Evolutionary conservation across 352 stramenopile genomes (phyloP).

Genomic region (Globisporangium barbulae): DNA sequence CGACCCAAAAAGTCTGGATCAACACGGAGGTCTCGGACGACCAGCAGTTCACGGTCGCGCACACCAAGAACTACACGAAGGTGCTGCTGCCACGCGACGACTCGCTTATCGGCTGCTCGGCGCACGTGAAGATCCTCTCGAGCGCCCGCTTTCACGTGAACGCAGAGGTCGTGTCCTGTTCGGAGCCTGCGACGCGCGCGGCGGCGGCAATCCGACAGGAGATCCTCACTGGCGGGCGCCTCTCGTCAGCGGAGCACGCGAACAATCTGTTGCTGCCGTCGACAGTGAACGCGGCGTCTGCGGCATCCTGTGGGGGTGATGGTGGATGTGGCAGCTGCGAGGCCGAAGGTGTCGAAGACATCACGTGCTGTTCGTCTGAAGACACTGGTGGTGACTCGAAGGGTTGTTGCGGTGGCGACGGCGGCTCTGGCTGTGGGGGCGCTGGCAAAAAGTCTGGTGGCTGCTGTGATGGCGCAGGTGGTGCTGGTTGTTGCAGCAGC

Average conservation of each 20-base stretch:
- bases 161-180: conserved; percentile 52
- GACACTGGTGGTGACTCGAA: conserved; percentile 8
- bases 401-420: conserved; percentile 13
- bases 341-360: conserved; percentile 17
- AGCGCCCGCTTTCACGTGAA: conserved; percentile 76
- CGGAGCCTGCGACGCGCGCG: conserved; percentile 45
- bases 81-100: conserved; percentile 80
- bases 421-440: conserved; percentile 15
- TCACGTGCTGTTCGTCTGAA: conserved; percentile 34
- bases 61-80: conserved; percentile 94
- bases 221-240: conserved; percentile 37
- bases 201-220: conserved; percentile 49
- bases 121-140: conserved; percentile 51
- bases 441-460: conserved; percentile 3
- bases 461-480: conserved; percentile 18
- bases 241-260: conserved; percentile 26
- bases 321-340: conserved; percentile 18
- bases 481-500: conserved; percentile 8
- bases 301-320: conserved; percentile 29
- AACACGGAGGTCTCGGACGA: conserved; percentile 85
- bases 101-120: conserved; percentile 67
- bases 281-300: conserved; percentile 23
- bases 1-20: conserved; percentile 67
- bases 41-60: conserved; percentile 72
- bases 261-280: conserved; percentile 25